Percentiles rank a stretch among this genome's conserved stretches.
Conservation (phyloP, 768 basidiomycete species). For the Termitomyces eurrhizus region DNA sequence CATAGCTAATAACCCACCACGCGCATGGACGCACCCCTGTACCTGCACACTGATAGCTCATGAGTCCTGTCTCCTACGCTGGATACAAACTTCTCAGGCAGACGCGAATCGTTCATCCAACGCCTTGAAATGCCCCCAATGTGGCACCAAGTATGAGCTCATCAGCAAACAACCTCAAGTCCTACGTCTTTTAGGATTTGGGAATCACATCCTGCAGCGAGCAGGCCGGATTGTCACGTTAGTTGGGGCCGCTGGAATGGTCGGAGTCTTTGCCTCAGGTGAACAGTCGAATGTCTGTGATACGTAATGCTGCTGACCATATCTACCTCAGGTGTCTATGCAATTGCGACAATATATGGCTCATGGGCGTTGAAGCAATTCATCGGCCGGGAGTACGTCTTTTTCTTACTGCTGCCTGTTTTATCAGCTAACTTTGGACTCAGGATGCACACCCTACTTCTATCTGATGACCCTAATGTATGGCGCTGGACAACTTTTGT, state of each 20-base stretch:
- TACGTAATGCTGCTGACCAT: neutral
- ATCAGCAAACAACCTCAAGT: constrained; percentile 58
- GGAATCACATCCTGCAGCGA: constrained; percentile 47
- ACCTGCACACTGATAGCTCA: constrained; percentile 78
- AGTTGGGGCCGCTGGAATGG: constrained; percentile 43
- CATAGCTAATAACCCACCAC: constrained; percentile 46
- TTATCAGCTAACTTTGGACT: neutral
- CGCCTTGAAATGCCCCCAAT: constrained; percentile 80
- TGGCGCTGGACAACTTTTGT: constrained; percentile 78
- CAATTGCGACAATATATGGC: constrained; percentile 62
- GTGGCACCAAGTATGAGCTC: constrained; percentile 60
- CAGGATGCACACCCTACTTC: constrained; percentile 59
- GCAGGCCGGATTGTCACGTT: constrained; percentile 51
- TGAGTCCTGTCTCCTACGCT: constrained; percentile 72
- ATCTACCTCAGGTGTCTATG: constrained; percentile 31
- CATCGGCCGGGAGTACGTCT: constrained; percentile 59
- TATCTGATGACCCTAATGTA: constrained; percentile 64
- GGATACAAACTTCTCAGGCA: constrained; percentile 71
- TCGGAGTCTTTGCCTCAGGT: constrained; percentile 62
- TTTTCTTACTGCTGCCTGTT: neutral
- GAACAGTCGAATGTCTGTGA: constrained; percentile 19
- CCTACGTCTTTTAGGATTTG: constrained; percentile 44
- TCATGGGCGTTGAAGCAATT: constrained; percentile 68
- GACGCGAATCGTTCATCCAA: constrained; percentile 50
- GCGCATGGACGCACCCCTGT: constrained; percentile 77